A percentile compares a stretch with the other conserved stretches of the same genome.
Evolutionary conservation across 106 monocot species (phyloP).

Genomic region (Acanthochlamys bracteata): DNA sequence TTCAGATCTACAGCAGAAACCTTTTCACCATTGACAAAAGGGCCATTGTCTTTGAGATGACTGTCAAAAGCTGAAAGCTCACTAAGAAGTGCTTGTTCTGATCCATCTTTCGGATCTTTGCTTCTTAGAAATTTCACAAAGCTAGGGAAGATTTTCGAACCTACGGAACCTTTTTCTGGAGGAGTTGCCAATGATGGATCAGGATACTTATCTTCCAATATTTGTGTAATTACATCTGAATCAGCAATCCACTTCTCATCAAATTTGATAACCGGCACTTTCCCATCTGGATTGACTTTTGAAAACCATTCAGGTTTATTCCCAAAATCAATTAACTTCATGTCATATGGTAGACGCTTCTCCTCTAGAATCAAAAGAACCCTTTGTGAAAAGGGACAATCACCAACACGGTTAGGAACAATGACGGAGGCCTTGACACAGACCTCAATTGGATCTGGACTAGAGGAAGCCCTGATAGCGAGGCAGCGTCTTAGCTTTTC

Average conservation of each 20-base stretch:
- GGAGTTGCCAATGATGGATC: conserved; percentile 49
- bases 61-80: too few relatives aligned
- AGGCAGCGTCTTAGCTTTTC: too few relatives aligned
- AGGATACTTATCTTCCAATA: conserved; percentile 65
- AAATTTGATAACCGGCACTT: conserved; percentile 53
- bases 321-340: conserved; percentile 65
- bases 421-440: conserved; percentile 31
- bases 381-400: conserved; percentile 78
- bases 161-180: conserved; percentile 45
- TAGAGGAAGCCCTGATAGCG: conserved; percentile 10
- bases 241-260: conserved; percentile 65
- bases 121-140: too few relatives aligned
- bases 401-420: conserved; percentile 21
- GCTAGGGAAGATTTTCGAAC: conserved; percentile 6
- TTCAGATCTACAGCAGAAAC: too few relatives aligned
- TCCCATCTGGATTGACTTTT: conserved; percentile 56
- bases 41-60: too few relatives aligned
- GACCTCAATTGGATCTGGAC: conserved; percentile 16
- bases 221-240: conserved; percentile 64
- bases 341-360: conserved; percentile 65
- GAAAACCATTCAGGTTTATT: conserved; percentile 84
- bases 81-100: neutral
- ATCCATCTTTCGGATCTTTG: neutral
- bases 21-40: too few relatives aligned
- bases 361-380: conserved; percentile 84